Percentiles rank a stretch among this genome's conserved stretches.
phyloP scores from a whole-genome alignment of 177 flowering plant genomes.

The Vitis hybrid region DNA sequence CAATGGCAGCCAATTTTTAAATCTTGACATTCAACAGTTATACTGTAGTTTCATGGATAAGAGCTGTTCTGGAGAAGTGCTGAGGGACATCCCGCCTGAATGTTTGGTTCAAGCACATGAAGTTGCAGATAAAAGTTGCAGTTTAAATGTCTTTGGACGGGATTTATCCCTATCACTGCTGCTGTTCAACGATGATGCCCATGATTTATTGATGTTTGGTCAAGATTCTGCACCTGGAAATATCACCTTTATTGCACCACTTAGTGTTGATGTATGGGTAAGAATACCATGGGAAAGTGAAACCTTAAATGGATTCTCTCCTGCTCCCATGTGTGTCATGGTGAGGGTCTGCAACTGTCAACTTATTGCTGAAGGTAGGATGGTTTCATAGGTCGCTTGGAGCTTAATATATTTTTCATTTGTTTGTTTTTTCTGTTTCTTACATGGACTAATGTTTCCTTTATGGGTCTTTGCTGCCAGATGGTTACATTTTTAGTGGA shows the following conservation, averaged over 20 bases:
- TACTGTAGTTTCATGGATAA: constrained; percentile 40
- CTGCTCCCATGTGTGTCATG: constrained; percentile 52
- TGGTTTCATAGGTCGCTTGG: constrained; percentile 3
- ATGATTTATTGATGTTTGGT: constrained; percentile 17
- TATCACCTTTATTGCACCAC: constrained; percentile 39
- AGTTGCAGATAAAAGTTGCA: constrained; percentile 28
- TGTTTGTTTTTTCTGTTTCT: not conserved
- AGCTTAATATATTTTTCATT: not conserved
- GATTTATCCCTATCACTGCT: constrained; percentile 52
- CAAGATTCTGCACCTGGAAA: constrained; percentile 12
- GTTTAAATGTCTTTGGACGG: constrained; percentile 70
- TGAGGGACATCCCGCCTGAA: constrained; percentile 51
- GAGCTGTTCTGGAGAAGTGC: constrained; percentile 22
- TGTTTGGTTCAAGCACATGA: constrained; percentile 43
- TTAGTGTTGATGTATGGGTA: constrained; percentile 77
- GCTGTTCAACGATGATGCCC: constrained; percentile 28
- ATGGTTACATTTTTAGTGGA: constrained; percentile 39
- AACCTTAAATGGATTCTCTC: constrained; percentile 15
- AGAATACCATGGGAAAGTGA: constrained; percentile 57
- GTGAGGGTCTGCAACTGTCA: constrained; percentile 45
- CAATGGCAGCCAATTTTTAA: constrained; percentile 39
- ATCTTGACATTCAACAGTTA: constrained; percentile 58
- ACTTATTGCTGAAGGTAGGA: constrained; percentile 64
- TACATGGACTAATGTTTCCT: not conserved
- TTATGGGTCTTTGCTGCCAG: constrained; percentile 34